A percentile compares a stretch with the other conserved stretches of the same genome.
phyloP scores from a whole-genome alignment of 257 asterid species.

The Linderniella brevidens region DNA sequence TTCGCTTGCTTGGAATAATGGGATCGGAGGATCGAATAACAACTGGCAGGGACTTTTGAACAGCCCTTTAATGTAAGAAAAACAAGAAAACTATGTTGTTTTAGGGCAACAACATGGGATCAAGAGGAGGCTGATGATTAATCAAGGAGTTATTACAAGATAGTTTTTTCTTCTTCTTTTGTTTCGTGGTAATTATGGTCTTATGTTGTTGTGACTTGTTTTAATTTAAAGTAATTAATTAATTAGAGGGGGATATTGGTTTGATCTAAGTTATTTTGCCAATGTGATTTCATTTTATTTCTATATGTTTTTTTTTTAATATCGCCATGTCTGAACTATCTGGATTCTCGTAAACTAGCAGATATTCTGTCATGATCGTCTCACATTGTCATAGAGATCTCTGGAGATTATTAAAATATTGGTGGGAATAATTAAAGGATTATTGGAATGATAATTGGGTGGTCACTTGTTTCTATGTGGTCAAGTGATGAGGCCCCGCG shows the following conservation, averaged over 20 bases:
- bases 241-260: neutral
- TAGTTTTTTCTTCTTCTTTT: no score
- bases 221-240: neutral
- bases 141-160: no score
- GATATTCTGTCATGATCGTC: constrained; percentile 16
- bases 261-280: neutral
- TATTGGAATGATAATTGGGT: neutral
- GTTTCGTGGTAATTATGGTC: neutral
- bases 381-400: constrained; percentile 17
- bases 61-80: no score
- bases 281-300: no score
- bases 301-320: no score
- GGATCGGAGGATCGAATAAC: no score
- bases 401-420: constrained; percentile 9
- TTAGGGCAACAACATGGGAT: no score
- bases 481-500: neutral
- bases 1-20: no score
- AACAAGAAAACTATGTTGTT: neutral
- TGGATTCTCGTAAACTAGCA: constrained; percentile 3
- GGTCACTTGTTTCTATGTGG: constrained; percentile 7
- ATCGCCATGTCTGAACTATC: no score
- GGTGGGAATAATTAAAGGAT: constrained; percentile 13
- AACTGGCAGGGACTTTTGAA: neutral
- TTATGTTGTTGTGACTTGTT: neutral
- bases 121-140: no score